Percentiles rank a stretch among this genome's conserved stretches.
phyloP scores from a whole-genome alignment of 768 basidiomycete species.

The Pulveroboletus ravenelii region DNA sequence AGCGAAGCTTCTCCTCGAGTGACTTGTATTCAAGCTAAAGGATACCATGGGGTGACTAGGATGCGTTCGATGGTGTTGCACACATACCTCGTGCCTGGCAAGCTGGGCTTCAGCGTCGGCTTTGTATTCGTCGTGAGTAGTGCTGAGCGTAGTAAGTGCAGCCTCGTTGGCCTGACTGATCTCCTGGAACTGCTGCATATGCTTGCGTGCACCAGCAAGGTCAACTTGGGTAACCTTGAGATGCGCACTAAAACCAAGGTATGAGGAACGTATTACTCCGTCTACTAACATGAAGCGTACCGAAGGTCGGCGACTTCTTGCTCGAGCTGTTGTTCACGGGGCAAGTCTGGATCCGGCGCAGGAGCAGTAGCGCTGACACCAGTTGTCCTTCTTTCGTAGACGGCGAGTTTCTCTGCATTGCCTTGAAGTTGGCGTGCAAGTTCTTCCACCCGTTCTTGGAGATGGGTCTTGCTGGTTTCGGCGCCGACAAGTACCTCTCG shows the following conservation, averaged over 20 bases:
- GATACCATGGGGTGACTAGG: background rate
- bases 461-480: constrained; percentile 73
- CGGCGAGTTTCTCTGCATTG: constrained; percentile 78
- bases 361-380: constrained; percentile 29
- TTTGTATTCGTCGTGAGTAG: constrained; percentile 79
- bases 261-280: background rate
- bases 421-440: constrained; percentile 60
- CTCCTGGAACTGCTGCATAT: constrained; percentile 81
- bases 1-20: constrained; percentile 57
- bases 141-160: constrained; percentile 63
- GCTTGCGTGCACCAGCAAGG: constrained; percentile 60
- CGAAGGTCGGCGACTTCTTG: constrained; percentile 81
- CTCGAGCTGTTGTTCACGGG: constrained; percentile 75
- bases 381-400: constrained; percentile 68
- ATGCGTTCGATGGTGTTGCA: background rate
- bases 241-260: constrained; percentile 45
- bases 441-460: constrained; percentile 57
- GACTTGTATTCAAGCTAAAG: constrained; percentile 58
- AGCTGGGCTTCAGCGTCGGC: constrained; percentile 65
- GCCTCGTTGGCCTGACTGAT: constrained; percentile 81
- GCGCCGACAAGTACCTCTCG: constrained; percentile 68
- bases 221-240: constrained; percentile 79
- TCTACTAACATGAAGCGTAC: constrained; percentile 35
- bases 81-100: constrained; percentile 57
- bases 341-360: constrained; percentile 42